Evolutionary conservation across 257 asterid species (phyloP).

Genomic region (Capsicum pubescens): DNA sequence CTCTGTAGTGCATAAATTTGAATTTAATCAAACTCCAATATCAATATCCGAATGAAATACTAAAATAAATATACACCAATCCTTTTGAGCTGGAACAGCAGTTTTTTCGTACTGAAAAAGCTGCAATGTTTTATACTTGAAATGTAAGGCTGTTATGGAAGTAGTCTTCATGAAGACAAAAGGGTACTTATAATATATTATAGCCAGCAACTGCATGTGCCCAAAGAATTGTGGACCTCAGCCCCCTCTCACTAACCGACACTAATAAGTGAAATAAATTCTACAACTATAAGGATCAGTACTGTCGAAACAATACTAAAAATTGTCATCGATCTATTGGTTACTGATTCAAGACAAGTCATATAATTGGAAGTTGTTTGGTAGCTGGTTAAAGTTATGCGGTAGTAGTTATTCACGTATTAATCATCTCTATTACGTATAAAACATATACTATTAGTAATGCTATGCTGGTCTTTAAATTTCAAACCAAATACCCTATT

Average conservation of each 20-base stretch:
- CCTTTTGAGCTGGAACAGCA: slow-evolving; percentile 10
- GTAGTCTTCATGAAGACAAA: slow-evolving; percentile 15
- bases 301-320: background rate
- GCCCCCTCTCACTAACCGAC: background rate
- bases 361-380: background rate
- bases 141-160: slow-evolving; percentile 20
- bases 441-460: too few species aligned
- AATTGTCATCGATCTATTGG: background rate
- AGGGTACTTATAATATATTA: background rate
- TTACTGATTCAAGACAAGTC: background rate
- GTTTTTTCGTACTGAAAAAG: background rate
- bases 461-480: too few species aligned
- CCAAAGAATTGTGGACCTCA: slow-evolving; percentile 3
- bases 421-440: too few species aligned
- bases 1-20: too few species aligned
- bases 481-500: too few species aligned
- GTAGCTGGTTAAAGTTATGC: too few species aligned
- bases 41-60: background rate
- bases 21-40: background rate
- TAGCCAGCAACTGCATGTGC: slow-evolving; percentile 26
- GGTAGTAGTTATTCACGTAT: too few species aligned
- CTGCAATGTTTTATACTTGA: background rate
- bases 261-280: background rate
- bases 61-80: background rate
- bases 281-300: background rate